Evolutionary conservation across 1,284 basidiomycete genomes (phyloP), one percentile per base, ranked within the genome.

Genomic region (Malassezia furfur): DNA sequence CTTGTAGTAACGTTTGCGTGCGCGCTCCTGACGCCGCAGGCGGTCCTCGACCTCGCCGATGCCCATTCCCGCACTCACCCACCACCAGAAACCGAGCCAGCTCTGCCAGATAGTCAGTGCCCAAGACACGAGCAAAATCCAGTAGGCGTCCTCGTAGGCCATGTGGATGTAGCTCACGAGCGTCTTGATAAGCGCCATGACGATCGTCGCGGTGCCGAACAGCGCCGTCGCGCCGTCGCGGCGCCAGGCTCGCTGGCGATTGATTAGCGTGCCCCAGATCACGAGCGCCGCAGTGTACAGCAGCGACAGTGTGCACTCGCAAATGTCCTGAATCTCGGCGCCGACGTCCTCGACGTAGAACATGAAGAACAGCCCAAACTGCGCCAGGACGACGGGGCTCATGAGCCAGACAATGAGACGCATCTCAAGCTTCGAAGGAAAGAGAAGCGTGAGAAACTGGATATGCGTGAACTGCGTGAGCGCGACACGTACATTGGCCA

Each of bases 371-470:
- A 96, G 87, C 31, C 84, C 80, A 0, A 89, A 86, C 0, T 90
- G 84, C 3, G 86, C 80, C 59, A 96, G 77, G 1, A 91, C 91
- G 11, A 98, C 80, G 0, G 93, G 93, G 6, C 86, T 88, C 11
- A 96, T 82, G 35, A 94, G 80, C 61, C 83, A 79, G 67, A 91
- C 85, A 57, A 99, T 93, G 47, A 99, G 82, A 21, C 85, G 80
- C 4, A 83, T 85, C 77, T 98, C 94, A 35, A 93, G 82, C n/a
- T 81, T 79, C 5, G 94, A 96, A 1, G 93, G 93, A 73, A 89
- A 99, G 17, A 99, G 81, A 5, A 98, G 81, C 2, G 93, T 94
- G 53, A 99, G 80, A 77, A 96, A 96, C 75, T 98, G 94, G 52
- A 99, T 96, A 77, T 98, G 91, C 0, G 93, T 94, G 57, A 90